Evolutionary conservation across 1,284 basidiomycete species (phyloP), one percentile per base, ranked within the genome.

Genomic region (Heterobasidion irregulare): DNA sequence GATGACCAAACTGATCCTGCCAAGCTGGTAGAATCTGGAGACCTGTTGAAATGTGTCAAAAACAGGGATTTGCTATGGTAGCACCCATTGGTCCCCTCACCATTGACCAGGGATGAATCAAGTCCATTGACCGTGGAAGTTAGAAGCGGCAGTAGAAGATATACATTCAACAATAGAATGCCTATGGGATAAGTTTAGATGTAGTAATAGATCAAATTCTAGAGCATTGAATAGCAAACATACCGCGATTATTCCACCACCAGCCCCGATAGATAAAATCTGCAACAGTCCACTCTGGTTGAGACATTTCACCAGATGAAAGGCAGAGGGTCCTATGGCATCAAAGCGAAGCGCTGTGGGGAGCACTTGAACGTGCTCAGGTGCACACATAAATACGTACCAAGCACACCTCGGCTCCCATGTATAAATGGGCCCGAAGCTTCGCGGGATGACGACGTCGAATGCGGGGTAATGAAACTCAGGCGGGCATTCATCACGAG

Each of bases 1-100:
- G 84, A 58, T 76, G 53, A 46, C 73, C 52, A 60, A 83, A 85
- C 62, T 72, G 81, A 0, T 70, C 58, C 61, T 80, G 75, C 82
- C 82, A 85, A 44, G 74, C 77, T 2, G 82, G 81, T 18, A 86
- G 68, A 56, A 85, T 83, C 65, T 86, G 83, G 26, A 86, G 68
- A 46, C 82, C 83, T 83, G 35, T 9, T 1, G 15, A 36, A 36
- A 12, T n/a, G 12, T 15, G 15, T 32, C 32, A 50, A 58, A 33
- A 46, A 26, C 4, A 26, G 26, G 4, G 2, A 26, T 26, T 26
- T 26, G 26, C 26, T 1, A 5, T 26, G 26, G 26, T 26, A 5
- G 26, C 4, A 26, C 4, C 26, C 9, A 44, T 6, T 43, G 46
- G 18, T 15, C 2, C 18, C 54, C 68, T 34, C 62, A 82, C 83